Evolutionary conservation across 768 basidiomycete genomes (phyloP).

Genomic region (Floccularia luteovirens): DNA sequence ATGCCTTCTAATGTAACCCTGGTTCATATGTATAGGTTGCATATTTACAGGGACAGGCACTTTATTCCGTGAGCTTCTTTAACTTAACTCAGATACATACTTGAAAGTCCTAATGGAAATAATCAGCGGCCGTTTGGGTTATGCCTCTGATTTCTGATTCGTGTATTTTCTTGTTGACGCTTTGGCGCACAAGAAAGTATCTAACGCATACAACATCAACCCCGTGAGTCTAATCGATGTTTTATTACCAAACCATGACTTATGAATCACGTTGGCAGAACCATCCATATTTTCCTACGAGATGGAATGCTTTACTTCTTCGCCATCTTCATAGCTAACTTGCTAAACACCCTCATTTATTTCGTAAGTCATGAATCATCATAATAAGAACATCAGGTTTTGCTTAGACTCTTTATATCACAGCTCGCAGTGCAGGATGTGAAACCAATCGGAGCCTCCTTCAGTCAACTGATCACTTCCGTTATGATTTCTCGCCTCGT

Average conservation of each 20-base stretch:
- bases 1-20: not conserved
- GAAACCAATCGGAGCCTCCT: conserved; percentile 9
- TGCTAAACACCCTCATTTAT: conserved; percentile 11
- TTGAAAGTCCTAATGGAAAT: not conserved
- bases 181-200: conserved; percentile 11
- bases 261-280: conserved; percentile 4
- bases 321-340: conserved; percentile 12
- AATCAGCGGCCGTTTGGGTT: conserved; percentile 11
- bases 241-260: not conserved
- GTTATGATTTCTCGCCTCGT: conserved; percentile 9
- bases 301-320: conserved; percentile 13
- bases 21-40: not conserved
- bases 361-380: conserved; percentile 8
- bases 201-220: conserved; percentile 6
- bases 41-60: not conserved
- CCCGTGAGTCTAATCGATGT: conserved; percentile 5
- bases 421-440: conserved; percentile 5
- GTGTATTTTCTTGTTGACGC: conserved; percentile 10
- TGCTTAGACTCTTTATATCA: not conserved
- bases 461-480: conserved; percentile 10
- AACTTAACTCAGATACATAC: not conserved
- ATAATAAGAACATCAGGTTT: not conserved
- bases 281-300: conserved; percentile 10
- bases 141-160: conserved; percentile 10
- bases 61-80: conserved; percentile 6